Evolutionary conservation across 108 stramenopile genomes (phyloP).

Genomic region (Nitzschia inconspicua): DNA sequence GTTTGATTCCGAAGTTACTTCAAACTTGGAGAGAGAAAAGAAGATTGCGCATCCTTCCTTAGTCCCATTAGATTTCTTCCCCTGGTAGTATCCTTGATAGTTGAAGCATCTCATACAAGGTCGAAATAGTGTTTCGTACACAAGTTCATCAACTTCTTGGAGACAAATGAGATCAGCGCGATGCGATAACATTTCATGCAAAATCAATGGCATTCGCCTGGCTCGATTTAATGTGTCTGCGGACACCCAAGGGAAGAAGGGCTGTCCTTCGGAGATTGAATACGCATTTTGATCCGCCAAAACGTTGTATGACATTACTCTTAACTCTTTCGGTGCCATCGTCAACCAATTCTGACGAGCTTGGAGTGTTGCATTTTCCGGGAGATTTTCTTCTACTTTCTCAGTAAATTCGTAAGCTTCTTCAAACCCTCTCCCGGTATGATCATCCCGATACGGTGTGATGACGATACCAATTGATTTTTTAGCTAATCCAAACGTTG

Average conservation of each 20-base stretch:
- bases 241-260: conserved; percentile 45
- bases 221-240: conserved; percentile 33
- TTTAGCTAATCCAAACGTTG: conserved; percentile 23
- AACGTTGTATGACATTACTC: conserved; percentile 75
- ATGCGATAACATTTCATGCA: conserved; percentile 66
- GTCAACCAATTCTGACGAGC: conserved; percentile 9
- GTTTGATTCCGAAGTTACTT: conserved; percentile 8
- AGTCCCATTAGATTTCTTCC: conserved; percentile 27
- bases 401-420: conserved; percentile 39
- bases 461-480: conserved; percentile 17
- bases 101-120: conserved; percentile 21
- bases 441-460: conserved; percentile 16
- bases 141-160: conserved; percentile 70
- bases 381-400: conserved; percentile 7
- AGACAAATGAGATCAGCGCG: conserved; percentile 67
- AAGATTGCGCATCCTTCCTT: conserved; percentile 67
- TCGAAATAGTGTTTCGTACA: conserved; percentile 25
- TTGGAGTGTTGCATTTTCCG: conserved; percentile 20
- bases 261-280: conserved; percentile 25
- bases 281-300: conserved; percentile 71
- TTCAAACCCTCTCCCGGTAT: conserved; percentile 16
- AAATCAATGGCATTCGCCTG: conserved; percentile 63
- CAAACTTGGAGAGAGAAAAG: conserved; percentile 54
- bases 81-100: conserved; percentile 58
- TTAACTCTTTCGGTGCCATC: conserved; percentile 13